A percentile compares a stretch with the other conserved stretches of the same genome.
Evolutionary conservation across 2,329 filamentous ascomycete species (phyloP).

Genomic region (Orbilia oligospora): DNA sequence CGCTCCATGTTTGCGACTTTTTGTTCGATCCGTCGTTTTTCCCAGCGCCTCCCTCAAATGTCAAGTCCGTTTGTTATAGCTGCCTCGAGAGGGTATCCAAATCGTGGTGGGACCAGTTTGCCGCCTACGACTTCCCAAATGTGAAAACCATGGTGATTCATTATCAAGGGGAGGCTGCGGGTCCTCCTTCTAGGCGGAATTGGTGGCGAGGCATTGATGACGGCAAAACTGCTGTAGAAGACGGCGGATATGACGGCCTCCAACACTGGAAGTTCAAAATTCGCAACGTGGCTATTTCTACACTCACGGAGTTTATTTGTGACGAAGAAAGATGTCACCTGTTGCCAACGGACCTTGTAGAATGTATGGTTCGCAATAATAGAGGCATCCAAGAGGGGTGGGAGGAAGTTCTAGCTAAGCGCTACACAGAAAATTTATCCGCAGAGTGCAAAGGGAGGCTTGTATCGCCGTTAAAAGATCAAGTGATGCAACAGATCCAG

Average conservation of each 20-base stretch:
- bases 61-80: background rate
- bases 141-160: background rate
- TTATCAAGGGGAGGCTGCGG: background rate
- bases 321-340: background rate
- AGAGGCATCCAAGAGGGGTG: background rate
- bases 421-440: background rate
- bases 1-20: background rate
- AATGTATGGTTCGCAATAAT: background rate
- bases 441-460: background rate
- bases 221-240: background rate
- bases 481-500: background rate
- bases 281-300: background rate
- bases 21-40: constrained; percentile 1
- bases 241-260: background rate
- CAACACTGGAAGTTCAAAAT: constrained; percentile 9
- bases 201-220: constrained; percentile 6
- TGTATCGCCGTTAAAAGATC: background rate
- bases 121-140: background rate
- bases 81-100: background rate
- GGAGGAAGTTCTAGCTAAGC: background rate
- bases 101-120: background rate
- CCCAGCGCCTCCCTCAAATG: background rate
- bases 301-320: background rate
- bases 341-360: background rate
- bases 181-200: background rate